A percentile compares a stretch with the other conserved stretches of the same genome.
Evolutionary conservation across 2,329 filamentous ascomycete species (phyloP).

Genomic region (Hypoxylon sp.): DNA sequence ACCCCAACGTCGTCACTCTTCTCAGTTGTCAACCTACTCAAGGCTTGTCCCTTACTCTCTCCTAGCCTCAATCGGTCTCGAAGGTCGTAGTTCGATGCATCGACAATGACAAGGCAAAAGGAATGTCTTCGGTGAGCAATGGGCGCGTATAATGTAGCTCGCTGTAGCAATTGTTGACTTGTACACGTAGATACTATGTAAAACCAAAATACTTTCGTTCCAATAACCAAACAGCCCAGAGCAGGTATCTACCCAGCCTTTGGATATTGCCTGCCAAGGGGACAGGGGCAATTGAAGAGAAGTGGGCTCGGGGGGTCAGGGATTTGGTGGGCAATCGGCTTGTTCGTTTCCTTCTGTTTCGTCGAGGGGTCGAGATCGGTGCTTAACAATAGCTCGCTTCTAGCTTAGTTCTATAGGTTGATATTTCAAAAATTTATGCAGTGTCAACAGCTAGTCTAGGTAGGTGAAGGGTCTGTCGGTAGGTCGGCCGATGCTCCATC

Average conservation of each 20-base stretch:
- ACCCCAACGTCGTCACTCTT: constrained; percentile 41
- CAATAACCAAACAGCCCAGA: constrained; percentile 12
- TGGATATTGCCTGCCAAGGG: constrained; percentile 27
- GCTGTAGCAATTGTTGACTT: constrained; percentile 18
- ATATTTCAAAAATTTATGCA: constrained; percentile 33
- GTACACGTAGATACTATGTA: constrained; percentile 15
- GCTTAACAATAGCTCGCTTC: constrained; percentile 30
- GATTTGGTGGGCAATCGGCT: constrained; percentile 38
- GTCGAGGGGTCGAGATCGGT: constrained; percentile 38
- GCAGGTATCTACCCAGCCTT: constrained; percentile 27
- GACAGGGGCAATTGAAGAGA: constrained; percentile 31
- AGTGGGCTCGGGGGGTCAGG: constrained; percentile 42
- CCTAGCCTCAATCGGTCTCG: constrained; percentile 32
- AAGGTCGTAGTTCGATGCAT: constrained; percentile 37
- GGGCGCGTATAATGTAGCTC: constrained; percentile 20
- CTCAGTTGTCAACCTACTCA: constrained; percentile 21
- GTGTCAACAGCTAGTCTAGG: constrained; percentile 27
- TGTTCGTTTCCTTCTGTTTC: constrained; percentile 38
- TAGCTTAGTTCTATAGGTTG: constrained; percentile 20
- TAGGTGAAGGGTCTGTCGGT: constrained; percentile 18
- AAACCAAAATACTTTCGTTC: constrained; percentile 24
- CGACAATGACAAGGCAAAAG: constrained; percentile 24
- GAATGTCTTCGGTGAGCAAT: constrained; percentile 11
- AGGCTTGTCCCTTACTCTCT: constrained; percentile 17
- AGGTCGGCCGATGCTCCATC: constrained; percentile 14